phyloP scores from a whole-genome alignment of 2,329 filamentous ascomycete species.

The Cladosporium cucumerinum region DNA sequence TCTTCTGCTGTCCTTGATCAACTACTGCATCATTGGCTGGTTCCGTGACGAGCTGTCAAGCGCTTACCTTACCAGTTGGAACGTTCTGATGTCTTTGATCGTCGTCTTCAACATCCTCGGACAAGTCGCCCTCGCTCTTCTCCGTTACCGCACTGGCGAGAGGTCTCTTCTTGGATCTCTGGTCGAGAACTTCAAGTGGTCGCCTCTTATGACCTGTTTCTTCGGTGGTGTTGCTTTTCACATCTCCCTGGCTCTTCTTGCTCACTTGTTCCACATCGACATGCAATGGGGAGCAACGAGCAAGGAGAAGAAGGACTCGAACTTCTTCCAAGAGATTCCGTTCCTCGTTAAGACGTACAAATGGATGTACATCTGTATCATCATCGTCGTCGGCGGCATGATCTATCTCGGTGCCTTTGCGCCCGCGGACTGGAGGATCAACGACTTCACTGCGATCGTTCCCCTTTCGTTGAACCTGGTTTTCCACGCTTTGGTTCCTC shows the following conservation, averaged over 20 bases:
- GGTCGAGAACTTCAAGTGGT: slow-evolving; percentile 60
- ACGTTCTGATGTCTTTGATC: slow-evolving; percentile 60
- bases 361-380: slow-evolving; percentile 50
- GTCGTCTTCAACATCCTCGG: slow-evolving; percentile 63
- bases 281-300: slow-evolving; percentile 83
- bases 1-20: slow-evolving; percentile 63
- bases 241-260: slow-evolving; percentile 72
- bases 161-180: slow-evolving; percentile 49
- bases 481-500: slow-evolving; percentile 54
- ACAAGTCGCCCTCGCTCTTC: slow-evolving; percentile 58
- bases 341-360: slow-evolving; percentile 53
- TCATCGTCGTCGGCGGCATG: slow-evolving; percentile 43
- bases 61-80: slow-evolving; percentile 66
- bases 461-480: slow-evolving; percentile 52
- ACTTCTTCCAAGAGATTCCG: slow-evolving; percentile 53
- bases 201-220: slow-evolving; percentile 70
- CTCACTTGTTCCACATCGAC: slow-evolving; percentile 81
- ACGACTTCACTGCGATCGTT: slow-evolving; percentile 55
- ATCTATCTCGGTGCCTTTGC: slow-evolving; percentile 45
- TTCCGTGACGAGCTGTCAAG: slow-evolving; percentile 64
- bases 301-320: slow-evolving; percentile 69
- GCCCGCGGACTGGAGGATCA: slow-evolving; percentile 52
- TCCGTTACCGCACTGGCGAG: slow-evolving; percentile 61
- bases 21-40: slow-evolving; percentile 72
- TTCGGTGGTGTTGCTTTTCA: slow-evolving; percentile 80